A percentile compares a stretch with the other conserved stretches of the same genome.
These are phyloP conservation scores for Penicillium mononematosum DNA, from an alignment of 495 filamentous ascomycete genomes.

Conservation along the genomic window DNA sequence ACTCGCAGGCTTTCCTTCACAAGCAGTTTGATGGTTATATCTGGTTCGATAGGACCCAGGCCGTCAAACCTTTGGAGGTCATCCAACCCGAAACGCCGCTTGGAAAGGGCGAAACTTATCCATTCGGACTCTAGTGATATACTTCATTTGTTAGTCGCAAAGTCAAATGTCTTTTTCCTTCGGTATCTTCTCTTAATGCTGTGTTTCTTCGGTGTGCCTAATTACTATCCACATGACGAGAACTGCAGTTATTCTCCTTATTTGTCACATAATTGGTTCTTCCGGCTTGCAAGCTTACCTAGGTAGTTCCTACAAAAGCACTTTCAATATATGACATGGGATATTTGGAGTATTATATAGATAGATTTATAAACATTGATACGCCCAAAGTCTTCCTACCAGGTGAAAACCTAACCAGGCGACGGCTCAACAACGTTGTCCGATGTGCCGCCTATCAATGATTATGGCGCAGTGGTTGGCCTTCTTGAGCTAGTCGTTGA, in stretches of 20 bases:
- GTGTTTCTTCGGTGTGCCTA: background rate
- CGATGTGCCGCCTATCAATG: constrained; percentile 34
- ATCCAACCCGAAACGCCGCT: constrained; percentile 50
- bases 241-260: no score
- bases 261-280: no score
- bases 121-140: constrained; percentile 49
- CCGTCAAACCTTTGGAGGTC: constrained; percentile 51
- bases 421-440: no score
- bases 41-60: constrained; percentile 56
- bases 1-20: constrained; percentile 52
- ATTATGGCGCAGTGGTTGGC: constrained; percentile 48
- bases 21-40: constrained; percentile 57
- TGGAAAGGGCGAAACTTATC: constrained; percentile 55
- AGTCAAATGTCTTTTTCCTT: background rate
- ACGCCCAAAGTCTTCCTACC: no score
- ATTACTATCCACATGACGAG: no score
- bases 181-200: background rate
- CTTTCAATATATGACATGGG: no score
- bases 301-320: no score
- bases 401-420: no score
- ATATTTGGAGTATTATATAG: no score
- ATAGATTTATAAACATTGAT: no score
- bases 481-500: constrained; percentile 51
- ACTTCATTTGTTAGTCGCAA: background rate
- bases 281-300: no score